Conservation (phyloP, 225 moss, liverwort and hornwort species). For the Climacium dendroides region DNA sequence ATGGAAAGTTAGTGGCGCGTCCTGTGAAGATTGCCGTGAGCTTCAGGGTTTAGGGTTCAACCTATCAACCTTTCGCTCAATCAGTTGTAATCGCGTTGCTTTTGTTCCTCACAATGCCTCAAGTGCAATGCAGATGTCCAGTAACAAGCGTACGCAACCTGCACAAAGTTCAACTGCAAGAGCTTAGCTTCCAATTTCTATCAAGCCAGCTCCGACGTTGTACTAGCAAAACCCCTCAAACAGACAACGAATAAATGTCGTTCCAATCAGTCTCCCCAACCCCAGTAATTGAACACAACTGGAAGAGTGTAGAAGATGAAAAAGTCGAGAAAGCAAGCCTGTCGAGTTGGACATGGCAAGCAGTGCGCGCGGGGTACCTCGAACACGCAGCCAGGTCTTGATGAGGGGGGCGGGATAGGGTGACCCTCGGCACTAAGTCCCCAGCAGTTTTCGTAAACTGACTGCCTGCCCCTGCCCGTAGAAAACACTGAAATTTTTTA, state of each 20-base stretch:
- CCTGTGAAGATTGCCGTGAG: no score
- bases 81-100: not conserved
- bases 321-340: no score
- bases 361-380: no score
- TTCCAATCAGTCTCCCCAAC: not conserved
- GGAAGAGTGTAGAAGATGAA: not conserved
- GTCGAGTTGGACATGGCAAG: no score
- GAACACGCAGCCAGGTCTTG: no score
- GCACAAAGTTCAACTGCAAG: not conserved
- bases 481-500: no score
- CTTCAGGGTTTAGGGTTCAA: no score
- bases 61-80: not conserved
- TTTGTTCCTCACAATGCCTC: not conserved
- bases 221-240: not conserved
- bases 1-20: no score
- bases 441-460: no score
- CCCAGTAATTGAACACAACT: not conserved
- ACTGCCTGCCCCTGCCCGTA: no score
- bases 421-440: no score
- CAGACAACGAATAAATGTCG: not conserved
- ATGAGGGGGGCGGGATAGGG: no score
- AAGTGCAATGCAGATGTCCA: not conserved
- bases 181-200: not conserved
- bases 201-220: not conserved
- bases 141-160: not conserved